Conservation (phyloP, 805 yeast genomes). For the Metschnikowia lunata region DNA sequence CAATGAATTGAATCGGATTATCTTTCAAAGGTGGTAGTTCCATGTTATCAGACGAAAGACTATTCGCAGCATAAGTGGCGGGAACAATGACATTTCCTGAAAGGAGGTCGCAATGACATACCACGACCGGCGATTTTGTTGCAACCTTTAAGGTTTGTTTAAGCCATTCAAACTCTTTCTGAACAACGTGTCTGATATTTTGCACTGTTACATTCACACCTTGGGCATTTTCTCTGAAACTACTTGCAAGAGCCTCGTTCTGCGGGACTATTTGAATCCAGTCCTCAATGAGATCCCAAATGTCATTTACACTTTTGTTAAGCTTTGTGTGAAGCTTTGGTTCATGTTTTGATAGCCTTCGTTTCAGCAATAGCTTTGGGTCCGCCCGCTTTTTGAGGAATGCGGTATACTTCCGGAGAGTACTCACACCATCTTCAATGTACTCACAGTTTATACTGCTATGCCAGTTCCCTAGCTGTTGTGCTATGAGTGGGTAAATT, state of each 20-base stretch:
- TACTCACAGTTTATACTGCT: constrained; percentile 39
- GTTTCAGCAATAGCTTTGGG: not conserved
- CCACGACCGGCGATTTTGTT: constrained; percentile 49
- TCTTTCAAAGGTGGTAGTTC: constrained; percentile 17
- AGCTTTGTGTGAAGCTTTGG: constrained; percentile 6
- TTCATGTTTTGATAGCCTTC: constrained; percentile 4
- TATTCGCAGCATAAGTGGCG: constrained; percentile 3
- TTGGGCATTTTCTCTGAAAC: constrained; percentile 33
- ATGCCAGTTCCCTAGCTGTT: constrained; percentile 71
- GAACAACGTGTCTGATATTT: constrained; percentile 37
- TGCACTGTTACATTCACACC: constrained; percentile 17
- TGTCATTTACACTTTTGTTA: constrained; percentile 31
- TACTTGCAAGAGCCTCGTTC: constrained; percentile 33
- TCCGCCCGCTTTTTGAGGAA: constrained; percentile 13
- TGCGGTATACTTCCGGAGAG: constrained; percentile 29
- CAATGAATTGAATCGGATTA: constrained; percentile 56
- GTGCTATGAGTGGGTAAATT: constrained; percentile 57
- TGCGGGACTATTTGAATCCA: constrained; percentile 66
- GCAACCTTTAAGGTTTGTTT: constrained; percentile 30
- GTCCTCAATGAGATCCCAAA: constrained; percentile 57
- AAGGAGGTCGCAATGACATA: constrained; percentile 67
- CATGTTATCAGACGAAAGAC: not conserved
- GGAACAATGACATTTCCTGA: constrained; percentile 65
- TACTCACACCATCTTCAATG: constrained; percentile 45
- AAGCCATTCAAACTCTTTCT: constrained; percentile 54